Evolutionary conservation across 163 green algal genomes (phyloP).

Genomic region (Chlorella variabilis): DNA sequence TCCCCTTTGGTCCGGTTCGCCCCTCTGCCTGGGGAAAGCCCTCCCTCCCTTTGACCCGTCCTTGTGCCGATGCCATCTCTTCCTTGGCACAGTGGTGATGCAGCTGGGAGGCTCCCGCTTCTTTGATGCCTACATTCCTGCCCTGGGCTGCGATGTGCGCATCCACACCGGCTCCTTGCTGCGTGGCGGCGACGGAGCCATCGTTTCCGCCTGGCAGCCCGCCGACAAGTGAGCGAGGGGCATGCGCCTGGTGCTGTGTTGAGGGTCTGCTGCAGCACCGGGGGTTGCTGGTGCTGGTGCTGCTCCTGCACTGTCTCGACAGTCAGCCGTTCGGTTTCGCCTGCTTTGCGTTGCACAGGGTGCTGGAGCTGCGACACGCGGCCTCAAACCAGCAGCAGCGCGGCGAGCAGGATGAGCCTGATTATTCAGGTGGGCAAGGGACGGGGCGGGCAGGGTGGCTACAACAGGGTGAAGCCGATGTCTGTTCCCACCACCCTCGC

Average conservation of each 20-base stretch:
- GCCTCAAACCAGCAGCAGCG: not conserved
- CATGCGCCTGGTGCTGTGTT: too few relatives aligned
- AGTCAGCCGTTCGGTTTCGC: not conserved
- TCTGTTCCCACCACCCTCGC: too few relatives aligned
- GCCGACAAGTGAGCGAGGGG: constrained; percentile 26
- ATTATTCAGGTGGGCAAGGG: constrained; percentile 18
- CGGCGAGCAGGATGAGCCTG: not conserved
- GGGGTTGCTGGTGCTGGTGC: not conserved
- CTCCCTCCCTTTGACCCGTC: too few relatives aligned
- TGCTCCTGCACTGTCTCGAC: not conserved
- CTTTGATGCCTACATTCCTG: constrained; percentile 70
- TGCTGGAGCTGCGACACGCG: not conserved
- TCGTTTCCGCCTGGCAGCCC: constrained; percentile 24
- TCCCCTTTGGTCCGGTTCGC: too few relatives aligned
- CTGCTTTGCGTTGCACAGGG: constrained; percentile 5
- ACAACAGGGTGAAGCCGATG: too few relatives aligned
- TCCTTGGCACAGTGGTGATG: constrained; percentile 49
- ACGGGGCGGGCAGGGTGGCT: not conserved
- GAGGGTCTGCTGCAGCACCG: not conserved
- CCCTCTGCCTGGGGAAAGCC: too few relatives aligned
- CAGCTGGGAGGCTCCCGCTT: constrained; percentile 62
- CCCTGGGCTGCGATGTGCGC: constrained; percentile 62
- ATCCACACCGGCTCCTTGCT: constrained; percentile 47
- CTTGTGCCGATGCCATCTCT: too few relatives aligned
- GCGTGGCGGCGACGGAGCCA: not conserved